These are phyloP conservation scores for Boletus smithii DNA, from an alignment of 1,284 basidiomycete genomes.

Conservation along the genomic window DNA sequence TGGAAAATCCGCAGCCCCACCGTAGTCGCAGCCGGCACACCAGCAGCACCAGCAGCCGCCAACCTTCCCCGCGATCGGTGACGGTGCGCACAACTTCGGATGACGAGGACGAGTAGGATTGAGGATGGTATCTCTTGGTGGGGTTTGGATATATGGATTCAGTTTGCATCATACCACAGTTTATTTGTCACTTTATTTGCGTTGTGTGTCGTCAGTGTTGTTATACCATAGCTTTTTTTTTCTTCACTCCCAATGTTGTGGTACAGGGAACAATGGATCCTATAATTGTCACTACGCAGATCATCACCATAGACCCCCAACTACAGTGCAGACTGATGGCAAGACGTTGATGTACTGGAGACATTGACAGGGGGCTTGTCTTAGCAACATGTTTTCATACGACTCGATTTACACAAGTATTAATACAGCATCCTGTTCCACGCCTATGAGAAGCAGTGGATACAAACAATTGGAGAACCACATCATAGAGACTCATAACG, in stretches of 20 bases:
- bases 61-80: conserved; percentile 18
- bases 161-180: conserved; percentile 14
- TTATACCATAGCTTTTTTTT: background rate
- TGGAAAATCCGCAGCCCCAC: conserved; percentile 22
- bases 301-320: too few species aligned
- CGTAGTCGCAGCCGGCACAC: conserved; percentile 24
- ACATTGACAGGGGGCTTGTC: background rate
- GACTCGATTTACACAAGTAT: background rate
- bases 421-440: background rate
- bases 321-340: too few species aligned
- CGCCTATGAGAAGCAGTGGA: background rate
- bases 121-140: background rate
- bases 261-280: background rate
- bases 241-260: too few species aligned
- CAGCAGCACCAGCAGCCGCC: conserved; percentile 7
- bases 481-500: background rate
- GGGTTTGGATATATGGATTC: conserved; percentile 3
- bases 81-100: conserved; percentile 15
- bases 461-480: too few species aligned
- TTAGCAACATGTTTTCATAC: background rate
- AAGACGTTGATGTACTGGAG: too few species aligned
- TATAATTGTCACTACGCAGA: background rate
- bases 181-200: conserved; percentile 32
- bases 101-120: conserved; percentile 7
- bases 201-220: background rate